phyloP scores from a whole-genome alignment of 2,329 filamentous ascomycete species.

The Ceratocystis huliohia region DNA sequence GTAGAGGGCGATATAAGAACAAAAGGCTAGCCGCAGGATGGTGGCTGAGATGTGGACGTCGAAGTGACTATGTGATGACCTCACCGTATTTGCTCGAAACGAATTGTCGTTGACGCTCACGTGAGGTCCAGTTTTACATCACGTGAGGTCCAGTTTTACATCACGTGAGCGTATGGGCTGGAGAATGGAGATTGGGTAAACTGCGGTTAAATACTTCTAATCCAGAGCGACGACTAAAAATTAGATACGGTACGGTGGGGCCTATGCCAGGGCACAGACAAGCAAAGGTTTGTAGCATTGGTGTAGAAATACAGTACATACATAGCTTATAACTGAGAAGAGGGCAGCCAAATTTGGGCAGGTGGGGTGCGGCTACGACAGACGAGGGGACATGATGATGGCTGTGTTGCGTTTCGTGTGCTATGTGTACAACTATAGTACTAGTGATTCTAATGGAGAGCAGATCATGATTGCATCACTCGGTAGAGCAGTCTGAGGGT shows the following conservation, averaged over 20 bases:
- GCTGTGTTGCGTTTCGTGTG: too few relatives aligned
- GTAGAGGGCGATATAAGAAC: background rate
- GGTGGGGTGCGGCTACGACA: too few relatives aligned
- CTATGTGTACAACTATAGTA: too few relatives aligned
- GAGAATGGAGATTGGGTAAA: background rate
- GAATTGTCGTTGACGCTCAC: background rate
- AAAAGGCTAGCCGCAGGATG: background rate
- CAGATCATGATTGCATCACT: too few relatives aligned
- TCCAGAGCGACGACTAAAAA: too few relatives aligned
- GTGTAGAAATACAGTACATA: too few relatives aligned
- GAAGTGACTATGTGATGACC: background rate
- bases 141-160: background rate
- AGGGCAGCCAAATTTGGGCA: too few relatives aligned
- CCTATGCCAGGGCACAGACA: background rate
- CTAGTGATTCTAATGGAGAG: too few relatives aligned
- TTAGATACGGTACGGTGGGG: too few relatives aligned
- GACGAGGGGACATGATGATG: too few relatives aligned
- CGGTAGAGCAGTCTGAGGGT: too few relatives aligned
- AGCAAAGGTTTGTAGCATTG: background rate
- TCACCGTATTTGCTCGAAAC: background rate
- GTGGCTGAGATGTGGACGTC: background rate
- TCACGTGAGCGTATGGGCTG: background rate
- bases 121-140: background rate
- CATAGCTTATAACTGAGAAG: too few relatives aligned
- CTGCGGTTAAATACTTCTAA: background rate